Evolutionary conservation across 2,329 filamentous ascomycete species (phyloP).

Genomic region (Alternaria solani): DNA sequence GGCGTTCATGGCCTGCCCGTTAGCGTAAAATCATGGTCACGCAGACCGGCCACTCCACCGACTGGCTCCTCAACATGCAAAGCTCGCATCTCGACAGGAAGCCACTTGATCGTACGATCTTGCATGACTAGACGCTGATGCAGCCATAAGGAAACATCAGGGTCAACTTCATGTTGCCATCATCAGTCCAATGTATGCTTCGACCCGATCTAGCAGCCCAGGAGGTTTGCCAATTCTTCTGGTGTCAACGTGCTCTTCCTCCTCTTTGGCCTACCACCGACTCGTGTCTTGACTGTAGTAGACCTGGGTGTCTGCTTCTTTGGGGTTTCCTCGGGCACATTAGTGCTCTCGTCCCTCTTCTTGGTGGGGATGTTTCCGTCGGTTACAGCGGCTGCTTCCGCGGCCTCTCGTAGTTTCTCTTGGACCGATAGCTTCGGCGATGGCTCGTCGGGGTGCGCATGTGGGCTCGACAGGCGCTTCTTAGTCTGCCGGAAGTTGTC

Average conservation of each 20-base stretch:
- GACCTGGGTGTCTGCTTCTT: constrained; percentile 38
- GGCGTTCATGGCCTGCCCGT: constrained; percentile 15
- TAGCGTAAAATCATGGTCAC: constrained; percentile 7
- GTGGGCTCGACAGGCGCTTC: constrained; percentile 51
- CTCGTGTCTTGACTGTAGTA: constrained; percentile 55
- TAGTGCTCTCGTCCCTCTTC: constrained; percentile 26
- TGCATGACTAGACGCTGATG: constrained; percentile 19
- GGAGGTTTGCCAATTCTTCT: constrained; percentile 70
- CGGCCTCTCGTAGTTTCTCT: constrained; percentile 57
- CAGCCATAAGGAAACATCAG: constrained; percentile 17
- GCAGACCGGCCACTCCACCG: constrained; percentile 14
- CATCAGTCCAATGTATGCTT: constrained; percentile 6
- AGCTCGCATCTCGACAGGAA: constrained; percentile 8
- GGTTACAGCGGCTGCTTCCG: constrained; percentile 52
- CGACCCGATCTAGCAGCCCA: constrained; percentile 36
- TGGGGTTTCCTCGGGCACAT: constrained; percentile 30
- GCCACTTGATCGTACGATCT: constrained; percentile 11
- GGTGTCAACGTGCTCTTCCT: constrained; percentile 78
- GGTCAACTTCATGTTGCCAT: constrained; percentile 10
- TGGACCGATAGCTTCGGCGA: constrained; percentile 55
- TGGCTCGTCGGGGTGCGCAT: constrained; percentile 48
- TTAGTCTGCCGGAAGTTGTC: constrained; percentile 46
- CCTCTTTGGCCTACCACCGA: constrained; percentile 66
- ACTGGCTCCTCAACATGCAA: constrained; percentile 14
- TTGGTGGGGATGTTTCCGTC: constrained; percentile 9